Evolutionary conservation across 1,284 basidiomycete genomes (phyloP).

Genomic region (Ustilago hordei): DNA sequence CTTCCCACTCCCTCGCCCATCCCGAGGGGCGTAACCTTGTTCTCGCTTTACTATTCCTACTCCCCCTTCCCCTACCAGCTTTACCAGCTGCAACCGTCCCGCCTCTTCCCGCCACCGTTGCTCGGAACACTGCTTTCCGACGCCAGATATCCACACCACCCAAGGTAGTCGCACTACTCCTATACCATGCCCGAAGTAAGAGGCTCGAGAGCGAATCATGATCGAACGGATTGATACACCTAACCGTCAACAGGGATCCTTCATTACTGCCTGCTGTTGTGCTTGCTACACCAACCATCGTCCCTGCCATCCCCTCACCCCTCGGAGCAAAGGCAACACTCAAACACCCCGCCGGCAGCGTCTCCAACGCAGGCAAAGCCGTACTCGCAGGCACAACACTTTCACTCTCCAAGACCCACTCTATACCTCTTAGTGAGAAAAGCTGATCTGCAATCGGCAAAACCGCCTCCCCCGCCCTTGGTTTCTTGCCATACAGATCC

Average conservation of each 20-base stretch:
- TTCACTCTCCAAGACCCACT: conserved; percentile 41
- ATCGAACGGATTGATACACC: conserved; percentile 50
- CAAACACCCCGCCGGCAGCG: conserved; percentile 25
- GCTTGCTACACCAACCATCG: not conserved
- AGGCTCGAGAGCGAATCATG: conserved; percentile 42
- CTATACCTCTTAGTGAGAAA: conserved; percentile 32
- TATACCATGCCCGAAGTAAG: conserved; percentile 41
- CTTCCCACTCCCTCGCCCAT: conserved; percentile 50
- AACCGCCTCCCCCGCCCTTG: conserved; percentile 27
- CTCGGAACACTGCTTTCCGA: conserved; percentile 43
- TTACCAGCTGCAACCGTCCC: conserved; percentile 51
- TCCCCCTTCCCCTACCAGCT: conserved; percentile 21
- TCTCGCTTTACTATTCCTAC: conserved; percentile 48
- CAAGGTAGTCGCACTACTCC: conserved; percentile 1
- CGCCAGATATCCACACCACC: conserved; percentile 44
- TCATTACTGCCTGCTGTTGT: not conserved
- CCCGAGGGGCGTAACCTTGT: conserved; percentile 48
- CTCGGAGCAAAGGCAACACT: conserved; percentile 28
- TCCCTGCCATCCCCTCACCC: not conserved
- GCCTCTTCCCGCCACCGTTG: conserved; percentile 55
- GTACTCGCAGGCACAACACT: conserved; percentile 18
- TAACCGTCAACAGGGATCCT: conserved; percentile 29
- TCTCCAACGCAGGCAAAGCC: conserved; percentile 37
- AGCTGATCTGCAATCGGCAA: conserved; percentile 25
- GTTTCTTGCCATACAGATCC: conserved; percentile 50